Evolutionary conservation across 306 rosid species (phyloP).

Genomic region (Cicer chorassanicum): DNA sequence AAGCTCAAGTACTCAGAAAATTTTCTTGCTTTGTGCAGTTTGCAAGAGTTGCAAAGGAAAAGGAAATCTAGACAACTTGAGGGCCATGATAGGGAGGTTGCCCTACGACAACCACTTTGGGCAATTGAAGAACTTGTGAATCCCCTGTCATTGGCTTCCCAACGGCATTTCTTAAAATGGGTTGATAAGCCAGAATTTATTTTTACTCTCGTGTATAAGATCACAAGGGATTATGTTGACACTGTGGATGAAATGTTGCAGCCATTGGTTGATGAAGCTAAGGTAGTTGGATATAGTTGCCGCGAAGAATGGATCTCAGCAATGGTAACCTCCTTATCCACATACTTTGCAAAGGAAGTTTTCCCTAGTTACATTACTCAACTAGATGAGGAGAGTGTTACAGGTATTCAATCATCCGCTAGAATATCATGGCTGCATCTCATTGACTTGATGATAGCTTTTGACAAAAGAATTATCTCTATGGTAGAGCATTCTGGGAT

Average conservation of each 20-base stretch:
- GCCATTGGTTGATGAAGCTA: slow-evolving; percentile 92
- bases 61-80: slow-evolving; percentile 85
- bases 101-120: slow-evolving; percentile 89
- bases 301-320: slow-evolving; percentile 97
- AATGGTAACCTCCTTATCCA: slow-evolving; percentile 80
- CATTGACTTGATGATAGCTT: slow-evolving; percentile 90
- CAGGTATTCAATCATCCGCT: slow-evolving; percentile 58
- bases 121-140: slow-evolving; percentile 95
- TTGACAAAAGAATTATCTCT: slow-evolving; percentile 83
- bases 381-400: slow-evolving; percentile 58
- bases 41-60: slow-evolving; percentile 83
- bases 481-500: slow-evolving; percentile 79
- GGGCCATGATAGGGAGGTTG: slow-evolving; percentile 62
- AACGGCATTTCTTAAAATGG: slow-evolving; percentile 91
- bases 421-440: slow-evolving; percentile 82
- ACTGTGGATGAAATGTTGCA: slow-evolving; percentile 87
- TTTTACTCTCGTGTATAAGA: slow-evolving; percentile 85
- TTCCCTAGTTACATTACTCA: slow-evolving; percentile 72
- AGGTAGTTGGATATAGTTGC: slow-evolving; percentile 84
- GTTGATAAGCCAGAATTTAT: slow-evolving; percentile 83
- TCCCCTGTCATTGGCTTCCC: slow-evolving; percentile 82
- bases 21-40: slow-evolving; percentile 77
- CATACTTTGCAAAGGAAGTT: slow-evolving; percentile 83
- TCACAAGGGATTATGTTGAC: slow-evolving; percentile 83
- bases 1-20: slow-evolving; percentile 77